Conservation (phyloP, 2,329 filamentous ascomycete genomes). For the Apiospora arundinis region DNA sequence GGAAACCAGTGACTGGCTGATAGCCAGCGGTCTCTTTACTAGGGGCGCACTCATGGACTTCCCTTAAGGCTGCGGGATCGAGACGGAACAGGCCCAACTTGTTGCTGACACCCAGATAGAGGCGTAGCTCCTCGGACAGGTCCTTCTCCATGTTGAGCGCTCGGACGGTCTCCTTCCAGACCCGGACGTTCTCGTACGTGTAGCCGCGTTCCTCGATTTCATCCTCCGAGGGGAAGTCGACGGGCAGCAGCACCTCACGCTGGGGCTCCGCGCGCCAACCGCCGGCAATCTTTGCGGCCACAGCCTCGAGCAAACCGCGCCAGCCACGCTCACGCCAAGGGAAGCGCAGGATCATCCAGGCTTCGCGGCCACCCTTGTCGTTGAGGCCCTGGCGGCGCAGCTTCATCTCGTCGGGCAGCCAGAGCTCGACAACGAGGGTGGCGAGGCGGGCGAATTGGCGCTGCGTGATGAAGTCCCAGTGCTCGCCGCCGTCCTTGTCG, state of each 20-base stretch:
- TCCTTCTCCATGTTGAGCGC: conserved; percentile 65
- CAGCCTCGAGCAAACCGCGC: conserved; percentile 51
- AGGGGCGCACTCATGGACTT: conserved; percentile 68
- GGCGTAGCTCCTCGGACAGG: conserved; percentile 65
- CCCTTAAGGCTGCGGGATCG: conserved; percentile 61
- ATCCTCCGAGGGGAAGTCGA: conserved; percentile 62
- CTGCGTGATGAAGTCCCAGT: conserved; percentile 76
- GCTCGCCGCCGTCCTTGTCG: conserved; percentile 45
- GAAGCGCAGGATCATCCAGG: conserved; percentile 72
- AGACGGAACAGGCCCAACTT: conserved; percentile 73
- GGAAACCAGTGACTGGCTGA: conserved; percentile 70
- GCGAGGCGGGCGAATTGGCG: conserved; percentile 74
- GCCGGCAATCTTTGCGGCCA: conserved; percentile 57
- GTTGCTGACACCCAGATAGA: conserved; percentile 71
- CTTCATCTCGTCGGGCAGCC: conserved; percentile 70
- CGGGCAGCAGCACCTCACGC: conserved; percentile 70
- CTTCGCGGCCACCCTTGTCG: conserved; percentile 48
- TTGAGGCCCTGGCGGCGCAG: conserved; percentile 57
- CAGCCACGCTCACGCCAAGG: conserved; percentile 61
- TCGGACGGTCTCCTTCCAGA: conserved; percentile 65
- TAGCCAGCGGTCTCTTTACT: conserved; percentile 64
- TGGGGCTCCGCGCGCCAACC: conserved; percentile 60
- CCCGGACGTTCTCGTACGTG: conserved; percentile 62
- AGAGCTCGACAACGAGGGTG: conserved; percentile 70
- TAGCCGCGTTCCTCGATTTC: conserved; percentile 68